Evolutionary conservation across 176 grass and related monocot species (phyloP), one percentile per base, ranked within the genome.

Genomic region (Echinochloa phyllopogon): DNA sequence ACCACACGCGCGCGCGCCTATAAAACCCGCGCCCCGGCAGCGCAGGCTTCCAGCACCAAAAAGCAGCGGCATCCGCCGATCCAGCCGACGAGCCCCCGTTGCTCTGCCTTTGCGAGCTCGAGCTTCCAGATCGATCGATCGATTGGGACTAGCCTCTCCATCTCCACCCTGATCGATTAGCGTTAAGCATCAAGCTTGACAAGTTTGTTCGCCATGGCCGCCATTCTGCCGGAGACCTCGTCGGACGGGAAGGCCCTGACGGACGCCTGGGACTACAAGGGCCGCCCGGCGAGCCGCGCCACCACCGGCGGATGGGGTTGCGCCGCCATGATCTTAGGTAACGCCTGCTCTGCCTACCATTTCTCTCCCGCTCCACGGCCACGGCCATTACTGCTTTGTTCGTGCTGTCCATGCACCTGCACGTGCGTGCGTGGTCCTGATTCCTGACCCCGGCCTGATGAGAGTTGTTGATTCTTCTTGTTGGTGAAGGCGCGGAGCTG

Each of bases 291-390:
- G 15, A 23, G 64, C 80, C 83, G 86, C 24, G 86, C 86, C 37
- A 29, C 59, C 61, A 92, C 91, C 58, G 96, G 96, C 81, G 91
- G 93, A 21, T 99, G 91, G 86, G 71, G 68, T 1, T 83, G 69
- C 81, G 91, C 96, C 29, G 96, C 96, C 74, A 96, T 87, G 93
- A 99, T 96, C 86, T 75, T 96, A 85, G 96, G 95, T 93, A 62
- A 20, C 37, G 40, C 72, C 17, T 11, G 40, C 39, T 3, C 15
- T 27, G 3, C 41, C 52, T 8, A 18, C 21, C 62, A 47, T n/a
- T 10, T 83, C 55, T 78, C n/a, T n/a, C n/a, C n/a, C 76, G 40
- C 48, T 72, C 21, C 51, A 50, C 62, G 43, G 50, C 9, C 71
- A 33, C 51, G 1, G 41, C n/a, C 10, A 42, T 44, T 44, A 42